Base-by-base conservation (phyloP, 805 yeast genomes). In the Starmerella ratchasimensis region DNA sequence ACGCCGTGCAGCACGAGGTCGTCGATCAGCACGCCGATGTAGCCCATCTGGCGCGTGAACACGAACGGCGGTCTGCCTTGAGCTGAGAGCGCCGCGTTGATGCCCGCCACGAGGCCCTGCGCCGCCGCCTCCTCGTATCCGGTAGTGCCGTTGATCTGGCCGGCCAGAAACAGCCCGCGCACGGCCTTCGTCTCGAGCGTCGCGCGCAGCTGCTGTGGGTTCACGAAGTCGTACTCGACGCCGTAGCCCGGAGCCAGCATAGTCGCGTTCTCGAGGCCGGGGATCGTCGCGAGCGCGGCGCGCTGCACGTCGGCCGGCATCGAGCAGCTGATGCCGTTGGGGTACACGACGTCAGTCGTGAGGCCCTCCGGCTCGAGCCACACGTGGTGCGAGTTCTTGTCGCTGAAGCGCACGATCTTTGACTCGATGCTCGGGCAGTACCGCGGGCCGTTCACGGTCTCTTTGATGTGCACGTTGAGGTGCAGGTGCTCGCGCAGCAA, bases 101-200 rank as follows among this genome's bases (percentile, higher is more conserved):
- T 76, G 8, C 99, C 99, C 1, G 99, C 98, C 31, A 90, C 61
- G 37, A 83, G 67, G 1, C 99, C 99, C 53, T 90, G 98, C 0
- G 97, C 80, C 2, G 95, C 94, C 0, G 99, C 99, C 56, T 90
- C 99, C 61, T 90, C 99, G 51, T 90, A 90, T 0, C 99, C 99
- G 0, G 99, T 90, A 0, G 99, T 90, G 24, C 99, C 99, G 54
- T 90, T 90, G 29, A 90, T 90, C 57, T 90, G 99, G 1, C 99
- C 99, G 0, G 98, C 99, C 31, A 90, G 62, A 55, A 61, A 90
- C 26, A 90, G 59, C 0, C 96, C 96, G 9, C 67, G 60, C 2
- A 90, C 73, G 3, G 69, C 57, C 50, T 82, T 84, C 0, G 97
- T 82, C 53, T 88, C 94, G 33, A 90, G 59, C 0, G 93, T 80